Evolutionary conservation across 352 stramenopile genomes (phyloP).

Genomic region (Phytopythium chamaehyphon): DNA sequence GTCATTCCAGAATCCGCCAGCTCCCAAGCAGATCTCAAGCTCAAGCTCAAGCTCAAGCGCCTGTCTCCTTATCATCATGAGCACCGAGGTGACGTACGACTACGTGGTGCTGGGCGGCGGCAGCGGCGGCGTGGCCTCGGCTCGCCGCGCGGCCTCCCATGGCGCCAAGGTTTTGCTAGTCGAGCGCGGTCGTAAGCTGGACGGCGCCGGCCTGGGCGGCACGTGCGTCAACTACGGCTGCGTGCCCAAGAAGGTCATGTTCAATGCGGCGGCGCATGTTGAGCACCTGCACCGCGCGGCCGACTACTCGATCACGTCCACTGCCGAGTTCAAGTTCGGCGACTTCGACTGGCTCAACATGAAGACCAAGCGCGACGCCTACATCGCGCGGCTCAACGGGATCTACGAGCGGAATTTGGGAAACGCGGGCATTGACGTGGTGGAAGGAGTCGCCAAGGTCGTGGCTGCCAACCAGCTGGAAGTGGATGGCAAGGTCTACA

Average conservation of each 20-base stretch:
- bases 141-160: constrained; percentile 89
- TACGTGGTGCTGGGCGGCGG: constrained; percentile 91
- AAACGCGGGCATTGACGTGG: constrained; percentile 86
- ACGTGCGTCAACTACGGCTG: constrained; percentile 99
- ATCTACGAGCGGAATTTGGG: constrained; percentile 95
- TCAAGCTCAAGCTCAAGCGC: constrained; percentile 6
- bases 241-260: constrained; percentile 99
- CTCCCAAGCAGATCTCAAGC: no score
- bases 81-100: constrained; percentile 70
- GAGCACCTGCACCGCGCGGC: constrained; percentile 63
- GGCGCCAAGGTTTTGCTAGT: constrained; percentile 95
- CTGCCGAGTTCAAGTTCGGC: constrained; percentile 42
- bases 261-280: constrained; percentile 82
- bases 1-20: constrained; percentile 1
- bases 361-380: constrained; percentile 92
- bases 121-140: constrained; percentile 90
- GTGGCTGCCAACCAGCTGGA: constrained; percentile 75
- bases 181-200: constrained; percentile 70
- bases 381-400: constrained; percentile 94
- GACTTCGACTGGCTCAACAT: constrained; percentile 91
- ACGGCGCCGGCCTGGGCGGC: constrained; percentile 83
- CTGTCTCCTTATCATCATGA: constrained; percentile 21
- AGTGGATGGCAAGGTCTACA: constrained; percentile 73
- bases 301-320: constrained; percentile 69
- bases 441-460: constrained; percentile 90